Percentiles rank a stretch among this genome's conserved stretches.
Evolutionary conservation across 352 stramenopile genomes (phyloP).

Genomic region (Pythium phragmitis): DNA sequence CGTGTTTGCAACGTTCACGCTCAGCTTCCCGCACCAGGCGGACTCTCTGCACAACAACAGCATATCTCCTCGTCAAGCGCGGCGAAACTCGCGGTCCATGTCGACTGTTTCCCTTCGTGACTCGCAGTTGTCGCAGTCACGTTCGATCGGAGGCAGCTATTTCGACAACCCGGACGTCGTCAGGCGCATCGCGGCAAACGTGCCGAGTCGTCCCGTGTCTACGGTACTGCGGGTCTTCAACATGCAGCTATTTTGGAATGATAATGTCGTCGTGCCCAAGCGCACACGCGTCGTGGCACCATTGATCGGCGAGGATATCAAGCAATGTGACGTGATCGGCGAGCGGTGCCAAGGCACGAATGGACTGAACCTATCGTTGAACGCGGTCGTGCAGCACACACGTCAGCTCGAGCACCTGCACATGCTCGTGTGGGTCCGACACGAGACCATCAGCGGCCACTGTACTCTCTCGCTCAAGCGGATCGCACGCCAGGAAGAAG

Average conservation of each 20-base stretch:
- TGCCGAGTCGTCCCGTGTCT: conserved; percentile 51
- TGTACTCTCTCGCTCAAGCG: conserved; percentile 82
- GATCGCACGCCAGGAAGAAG: conserved; percentile 65
- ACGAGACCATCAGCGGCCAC: conserved; percentile 75
- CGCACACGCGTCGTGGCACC: conserved; percentile 72
- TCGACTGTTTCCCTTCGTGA: conserved; percentile 36
- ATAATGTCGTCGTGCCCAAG: conserved; percentile 75
- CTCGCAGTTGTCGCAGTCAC: conserved; percentile 28
- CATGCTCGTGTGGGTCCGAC: conserved; percentile 85
- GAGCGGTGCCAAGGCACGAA: conserved; percentile 57
- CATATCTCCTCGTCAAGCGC: conserved; percentile 15
- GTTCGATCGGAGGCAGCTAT: conserved; percentile 53
- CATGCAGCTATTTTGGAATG: conserved; percentile 72
- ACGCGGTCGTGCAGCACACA: conserved; percentile 70
- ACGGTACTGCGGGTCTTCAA: conserved; percentile 75
- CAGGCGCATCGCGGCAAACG: conserved; percentile 48
- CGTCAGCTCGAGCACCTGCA: conserved; percentile 73
- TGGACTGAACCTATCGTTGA: conserved; percentile 61
- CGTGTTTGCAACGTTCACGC: conserved; percentile 72
- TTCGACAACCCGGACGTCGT: conserved; percentile 78
- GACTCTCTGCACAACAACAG: conserved; percentile 17
- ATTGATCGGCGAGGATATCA: conserved; percentile 70
- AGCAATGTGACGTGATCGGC: conserved; percentile 78
- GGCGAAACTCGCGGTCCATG: conserved; percentile 49
- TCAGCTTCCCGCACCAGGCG: conserved; percentile 60